Evolutionary conservation across 352 stramenopile species (phyloP).

Genomic region (Pythium dissimile): DNA sequence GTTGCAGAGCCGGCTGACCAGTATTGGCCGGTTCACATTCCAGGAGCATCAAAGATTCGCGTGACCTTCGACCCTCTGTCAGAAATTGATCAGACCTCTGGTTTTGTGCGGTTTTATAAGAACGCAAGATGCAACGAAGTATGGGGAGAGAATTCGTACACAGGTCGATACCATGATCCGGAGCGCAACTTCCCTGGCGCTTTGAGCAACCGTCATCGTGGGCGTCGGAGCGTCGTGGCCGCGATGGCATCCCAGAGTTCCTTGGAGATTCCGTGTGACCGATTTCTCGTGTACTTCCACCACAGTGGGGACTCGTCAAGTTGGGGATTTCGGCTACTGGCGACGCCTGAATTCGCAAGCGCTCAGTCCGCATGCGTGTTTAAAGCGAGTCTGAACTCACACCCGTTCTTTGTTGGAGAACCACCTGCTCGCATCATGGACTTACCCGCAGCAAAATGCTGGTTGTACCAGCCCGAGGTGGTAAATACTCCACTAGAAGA

Average conservation of each 20-base stretch:
- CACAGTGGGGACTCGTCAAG: slow-evolving; percentile 44
- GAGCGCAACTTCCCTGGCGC: slow-evolving; percentile 72
- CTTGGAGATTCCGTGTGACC: slow-evolving; percentile 65
- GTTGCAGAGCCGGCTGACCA: slow-evolving; percentile 45
- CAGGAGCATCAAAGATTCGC: slow-evolving; percentile 63
- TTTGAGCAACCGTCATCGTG: slow-evolving; percentile 48
- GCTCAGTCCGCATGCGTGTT: not conserved
- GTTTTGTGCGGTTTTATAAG: slow-evolving; percentile 74
- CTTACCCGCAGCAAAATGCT: slow-evolving; percentile 50
- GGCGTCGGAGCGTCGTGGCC: slow-evolving; percentile 22
- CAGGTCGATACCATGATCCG: slow-evolving; percentile 66
- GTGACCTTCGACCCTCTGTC: slow-evolving; percentile 73
- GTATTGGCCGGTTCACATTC: slow-evolving; percentile 72
- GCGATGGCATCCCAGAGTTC: slow-evolving; percentile 17
- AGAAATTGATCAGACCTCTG: slow-evolving; percentile 53
- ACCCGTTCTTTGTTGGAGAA: slow-evolving; percentile 74
- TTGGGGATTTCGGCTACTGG: slow-evolving; percentile 70
- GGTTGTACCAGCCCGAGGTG: slow-evolving; percentile 55
- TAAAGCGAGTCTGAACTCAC: slow-evolving; percentile 39
- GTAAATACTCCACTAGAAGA: slow-evolving; percentile 43
- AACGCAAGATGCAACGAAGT: slow-evolving; percentile 57
- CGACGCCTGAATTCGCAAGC: slow-evolving; percentile 41
- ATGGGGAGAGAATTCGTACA: slow-evolving; percentile 73
- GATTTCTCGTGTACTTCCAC: slow-evolving; percentile 74
- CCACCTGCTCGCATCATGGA: slow-evolving; percentile 45